These are phyloP conservation scores for Xylariaceae sp. DNA, from an alignment of 2,329 filamentous ascomycete species.

Conservation along the genomic window DNA sequence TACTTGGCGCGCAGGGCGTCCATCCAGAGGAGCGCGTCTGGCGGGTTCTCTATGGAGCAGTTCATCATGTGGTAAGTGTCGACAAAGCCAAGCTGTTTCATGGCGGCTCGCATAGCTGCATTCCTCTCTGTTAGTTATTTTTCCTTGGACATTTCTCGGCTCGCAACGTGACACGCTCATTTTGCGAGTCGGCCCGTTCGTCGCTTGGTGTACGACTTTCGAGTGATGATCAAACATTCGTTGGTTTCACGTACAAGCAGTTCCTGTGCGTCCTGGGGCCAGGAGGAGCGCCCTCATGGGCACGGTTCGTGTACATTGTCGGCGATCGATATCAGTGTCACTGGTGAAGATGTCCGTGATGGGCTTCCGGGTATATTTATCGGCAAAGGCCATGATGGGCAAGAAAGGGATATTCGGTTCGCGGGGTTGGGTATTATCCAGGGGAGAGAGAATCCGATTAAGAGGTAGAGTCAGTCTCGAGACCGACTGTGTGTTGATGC, in stretches of 20 bases:
- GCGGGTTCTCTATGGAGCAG: constrained; percentile 62
- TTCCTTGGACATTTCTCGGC: background rate
- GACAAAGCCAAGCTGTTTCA: constrained; percentile 60
- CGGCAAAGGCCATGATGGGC: constrained; percentile 27
- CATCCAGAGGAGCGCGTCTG: constrained; percentile 64
- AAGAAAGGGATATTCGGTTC: background rate
- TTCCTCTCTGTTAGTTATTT: constrained; percentile 1
- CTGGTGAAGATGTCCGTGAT: constrained; percentile 57
- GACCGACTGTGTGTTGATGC: background rate
- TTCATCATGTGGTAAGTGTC: constrained; percentile 73
- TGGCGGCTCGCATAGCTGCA: constrained; percentile 57
- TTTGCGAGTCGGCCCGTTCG: background rate
- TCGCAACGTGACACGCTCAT: background rate
- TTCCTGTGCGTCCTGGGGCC: constrained; percentile 65
- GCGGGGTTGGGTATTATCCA: background rate
- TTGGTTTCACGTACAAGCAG: constrained; percentile 50
- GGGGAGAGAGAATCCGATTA: background rate
- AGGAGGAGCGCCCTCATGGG: constrained; percentile 69
- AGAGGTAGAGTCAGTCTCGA: background rate
- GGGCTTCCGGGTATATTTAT: constrained; percentile 38
- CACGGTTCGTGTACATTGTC: constrained; percentile 59
- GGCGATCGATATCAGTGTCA: constrained; percentile 63
- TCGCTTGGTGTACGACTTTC: background rate
- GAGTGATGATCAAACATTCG: background rate
- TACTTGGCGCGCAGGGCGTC: constrained; percentile 57